Evolutionary conservation across 805 yeast genomes (phyloP).

Genomic region (Hagleromyces aurorensis): DNA sequence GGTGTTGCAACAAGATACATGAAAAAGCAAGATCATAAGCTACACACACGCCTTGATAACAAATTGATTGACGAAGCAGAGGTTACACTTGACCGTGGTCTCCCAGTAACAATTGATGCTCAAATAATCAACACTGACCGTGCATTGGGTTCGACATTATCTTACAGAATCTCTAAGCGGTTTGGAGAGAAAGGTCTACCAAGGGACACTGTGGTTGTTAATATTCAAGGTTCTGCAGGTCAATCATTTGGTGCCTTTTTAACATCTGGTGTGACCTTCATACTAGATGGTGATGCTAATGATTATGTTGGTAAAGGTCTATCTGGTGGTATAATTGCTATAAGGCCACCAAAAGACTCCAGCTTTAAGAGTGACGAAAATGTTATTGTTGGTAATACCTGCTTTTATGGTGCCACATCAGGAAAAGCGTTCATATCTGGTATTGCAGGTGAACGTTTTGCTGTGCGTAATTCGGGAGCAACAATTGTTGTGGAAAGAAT

Average conservation of each 20-base stretch:
- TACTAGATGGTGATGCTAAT: slow-evolving; percentile 94
- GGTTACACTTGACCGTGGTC: slow-evolving; percentile 89
- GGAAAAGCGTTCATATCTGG: slow-evolving; percentile 94
- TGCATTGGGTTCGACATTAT: slow-evolving; percentile 89
- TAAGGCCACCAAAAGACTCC: slow-evolving; percentile 83
- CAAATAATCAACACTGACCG: slow-evolving; percentile 94
- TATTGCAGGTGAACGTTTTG: slow-evolving; percentile 97
- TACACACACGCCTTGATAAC: slow-evolving; percentile 91
- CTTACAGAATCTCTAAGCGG: slow-evolving; percentile 86
- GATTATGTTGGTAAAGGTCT: slow-evolving; percentile 97
- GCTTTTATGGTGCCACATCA: slow-evolving; percentile 95
- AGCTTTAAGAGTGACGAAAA: slow-evolving; percentile 91
- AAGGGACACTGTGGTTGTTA: slow-evolving; percentile 91
- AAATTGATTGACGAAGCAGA: slow-evolving; percentile 95
- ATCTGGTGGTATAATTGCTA: slow-evolving; percentile 88
- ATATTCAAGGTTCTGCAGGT: slow-evolving; percentile 90
- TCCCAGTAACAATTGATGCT: slow-evolving; percentile 90
- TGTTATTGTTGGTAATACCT: slow-evolving; percentile 93
- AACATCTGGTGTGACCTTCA: slow-evolving; percentile 92
- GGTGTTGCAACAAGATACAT: slow-evolving; percentile 92
- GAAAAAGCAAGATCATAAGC: slow-evolving; percentile 87
- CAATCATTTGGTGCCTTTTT: slow-evolving; percentile 98
- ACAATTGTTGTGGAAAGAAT: slow-evolving; percentile 89
- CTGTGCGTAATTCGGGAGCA: slow-evolving; percentile 98
- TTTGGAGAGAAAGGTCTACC: slow-evolving; percentile 94